Base-by-base conservation (phyloP, 176 grass and related monocot species). In the Chrysopogon serrulatus region DNA sequence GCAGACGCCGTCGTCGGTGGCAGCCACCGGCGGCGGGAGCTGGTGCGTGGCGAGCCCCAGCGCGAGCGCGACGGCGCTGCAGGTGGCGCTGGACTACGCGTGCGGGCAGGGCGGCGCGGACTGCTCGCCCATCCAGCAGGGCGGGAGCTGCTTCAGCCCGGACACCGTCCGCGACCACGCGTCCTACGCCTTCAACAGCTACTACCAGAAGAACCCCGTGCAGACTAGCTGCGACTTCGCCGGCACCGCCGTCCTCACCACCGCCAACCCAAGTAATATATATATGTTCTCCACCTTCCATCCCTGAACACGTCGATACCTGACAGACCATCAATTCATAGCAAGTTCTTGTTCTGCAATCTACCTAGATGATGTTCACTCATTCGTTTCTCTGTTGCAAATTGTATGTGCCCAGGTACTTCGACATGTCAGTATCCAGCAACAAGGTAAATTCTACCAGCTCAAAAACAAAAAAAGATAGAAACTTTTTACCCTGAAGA, bases 11-110 rank as follows among this genome's bases (percentile, higher is more conserved):
- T n/a, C 89, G 23, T 65, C 83, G 35, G 84, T n/a, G n/a, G n/a
- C n/a, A n/a, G n/a, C 67, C 65, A 76, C 83, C 19, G n/a, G 60
- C 0, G 86, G 92, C 57, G 90, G 90, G 44, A 84, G 82, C 40
- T 98, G 95, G 95, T 98, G 95, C 72, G 90, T 98, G 63, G 92
- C 92, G 30, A 93, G 85, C 70, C 83, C 86, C 18, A 84, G 85
- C 68, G 86, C 85, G 49, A 89, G 75, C 77, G 24, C 87, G 48
- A 65, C 91, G 2, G 87, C 87, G 23, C 76, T 95, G 77, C 90
- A 98, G 93, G 91, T 91, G 23, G 95, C 92, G 60, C 64, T 98
- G 70, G 92, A 98, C 90, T 91, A 92, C 53, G 88, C 93, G 17
- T 98, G 95, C 35, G 90, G 87, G 35, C 91, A 87, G 14, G 37